These are phyloP conservation scores for Schizopora paradoxa DNA, from an alignment of 1,284 basidiomycete species.

Conservation along the genomic window DNA sequence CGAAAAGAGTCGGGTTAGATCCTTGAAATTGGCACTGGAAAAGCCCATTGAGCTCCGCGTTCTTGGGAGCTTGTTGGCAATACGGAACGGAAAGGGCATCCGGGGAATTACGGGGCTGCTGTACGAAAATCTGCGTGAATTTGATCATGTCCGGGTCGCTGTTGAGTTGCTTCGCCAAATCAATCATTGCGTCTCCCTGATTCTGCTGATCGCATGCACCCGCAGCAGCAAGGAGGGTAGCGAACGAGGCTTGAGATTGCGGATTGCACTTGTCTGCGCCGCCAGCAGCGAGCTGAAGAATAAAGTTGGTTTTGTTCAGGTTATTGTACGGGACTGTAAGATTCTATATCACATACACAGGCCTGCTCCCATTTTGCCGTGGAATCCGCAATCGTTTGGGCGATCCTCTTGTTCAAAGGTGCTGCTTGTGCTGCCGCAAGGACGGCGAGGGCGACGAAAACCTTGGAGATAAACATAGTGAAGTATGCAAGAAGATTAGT, in stretches of 20 bases:
- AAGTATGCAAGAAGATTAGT: background rate
- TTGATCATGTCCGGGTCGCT: slow-evolving; percentile 51
- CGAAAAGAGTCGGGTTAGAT: slow-evolving; percentile 39
- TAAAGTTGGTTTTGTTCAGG: background rate
- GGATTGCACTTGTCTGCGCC: slow-evolving; percentile 50
- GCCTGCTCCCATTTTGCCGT: slow-evolving; percentile 35
- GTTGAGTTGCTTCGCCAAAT: slow-evolving; percentile 52
- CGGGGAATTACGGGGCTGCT: slow-evolving; percentile 53
- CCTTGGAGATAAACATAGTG: background rate
- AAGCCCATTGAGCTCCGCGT: slow-evolving; percentile 45
- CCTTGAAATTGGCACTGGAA: slow-evolving; percentile 54
- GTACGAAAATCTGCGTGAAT: slow-evolving; percentile 50
- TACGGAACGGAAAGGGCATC: slow-evolving; percentile 43
- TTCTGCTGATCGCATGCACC: slow-evolving; percentile 59
- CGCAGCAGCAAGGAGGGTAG: slow-evolving; percentile 46
- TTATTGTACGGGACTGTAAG: background rate
- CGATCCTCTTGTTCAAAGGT: slow-evolving; percentile 36
- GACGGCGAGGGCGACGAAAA: slow-evolving; percentile 16
- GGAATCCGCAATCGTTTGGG: slow-evolving; percentile 35
- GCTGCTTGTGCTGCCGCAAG: slow-evolving; percentile 13
- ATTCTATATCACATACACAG: slow-evolving; percentile 19
- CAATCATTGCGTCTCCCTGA: slow-evolving; percentile 54
- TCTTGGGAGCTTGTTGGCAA: slow-evolving; percentile 45
- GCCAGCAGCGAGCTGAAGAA: slow-evolving; percentile 34
- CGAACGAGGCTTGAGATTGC: slow-evolving; percentile 45